These are phyloP conservation scores for Termitomyces sp. DNA, from an alignment of 768 basidiomycete genomes.

Conservation along the genomic window DNA sequence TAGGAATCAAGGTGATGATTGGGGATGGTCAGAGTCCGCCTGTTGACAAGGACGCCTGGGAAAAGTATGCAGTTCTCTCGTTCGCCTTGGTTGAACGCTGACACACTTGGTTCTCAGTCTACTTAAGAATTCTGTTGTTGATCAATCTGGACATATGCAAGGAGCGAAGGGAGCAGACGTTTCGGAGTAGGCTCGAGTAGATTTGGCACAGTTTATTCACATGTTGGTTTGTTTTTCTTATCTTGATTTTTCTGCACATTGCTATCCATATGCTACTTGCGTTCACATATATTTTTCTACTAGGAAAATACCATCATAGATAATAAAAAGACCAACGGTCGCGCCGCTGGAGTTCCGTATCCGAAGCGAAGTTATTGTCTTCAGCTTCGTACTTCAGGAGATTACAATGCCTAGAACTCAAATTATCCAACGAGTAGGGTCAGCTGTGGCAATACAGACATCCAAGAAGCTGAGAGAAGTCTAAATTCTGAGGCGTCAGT, in stretches of 20 bases:
- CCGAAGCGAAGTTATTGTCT: no score
- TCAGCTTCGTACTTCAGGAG: no score
- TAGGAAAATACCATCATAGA: background rate
- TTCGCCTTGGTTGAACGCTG: background rate
- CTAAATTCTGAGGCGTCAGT: no score
- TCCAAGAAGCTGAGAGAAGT: background rate
- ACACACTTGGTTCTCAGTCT: constrained; percentile 28
- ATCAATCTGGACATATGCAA: constrained; percentile 43
- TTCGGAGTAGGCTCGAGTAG: constrained; percentile 1
- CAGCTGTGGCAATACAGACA: background rate
- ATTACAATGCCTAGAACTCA: no score
- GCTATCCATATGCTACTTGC: background rate
- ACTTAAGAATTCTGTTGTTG: constrained; percentile 38
- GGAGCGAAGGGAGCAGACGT: constrained; percentile 1
- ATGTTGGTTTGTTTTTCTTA: background rate
- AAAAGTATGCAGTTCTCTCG: constrained; percentile 41
- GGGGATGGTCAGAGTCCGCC: constrained; percentile 60
- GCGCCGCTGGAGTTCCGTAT: no score
- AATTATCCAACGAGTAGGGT: no score
- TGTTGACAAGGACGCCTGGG: constrained; percentile 47
- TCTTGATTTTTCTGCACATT: background rate
- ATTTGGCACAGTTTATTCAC: background rate
- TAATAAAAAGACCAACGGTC: background rate
- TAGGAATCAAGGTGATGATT: constrained; percentile 57
- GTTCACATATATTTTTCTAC: background rate